These are phyloP conservation scores for Mycena metata DNA, from an alignment of 768 basidiomycete species.

Conservation along the genomic window DNA sequence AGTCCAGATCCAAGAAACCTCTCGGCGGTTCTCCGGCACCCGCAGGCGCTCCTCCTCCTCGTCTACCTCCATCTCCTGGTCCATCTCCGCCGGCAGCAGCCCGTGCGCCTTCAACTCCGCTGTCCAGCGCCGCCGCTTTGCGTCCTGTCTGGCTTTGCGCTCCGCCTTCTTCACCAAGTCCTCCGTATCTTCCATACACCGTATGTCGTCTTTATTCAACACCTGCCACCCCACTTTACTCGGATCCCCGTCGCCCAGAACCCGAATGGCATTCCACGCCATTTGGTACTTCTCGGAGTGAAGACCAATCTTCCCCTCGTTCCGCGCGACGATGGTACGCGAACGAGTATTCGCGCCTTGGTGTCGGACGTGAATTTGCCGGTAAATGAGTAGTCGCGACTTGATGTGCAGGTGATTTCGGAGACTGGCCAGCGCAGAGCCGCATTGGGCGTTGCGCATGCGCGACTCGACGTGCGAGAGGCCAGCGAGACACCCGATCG, in stretches of 20 bases:
- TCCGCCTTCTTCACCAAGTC: background rate
- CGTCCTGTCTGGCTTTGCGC: background rate
- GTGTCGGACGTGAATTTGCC: background rate
- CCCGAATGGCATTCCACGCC: conserved; percentile 14
- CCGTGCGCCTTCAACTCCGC: background rate
- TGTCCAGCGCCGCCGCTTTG: too few relatives aligned
- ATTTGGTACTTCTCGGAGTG: conserved; percentile 22
- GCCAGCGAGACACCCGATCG: background rate
- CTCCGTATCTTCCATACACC: conserved; percentile 3
- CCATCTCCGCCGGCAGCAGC: background rate
- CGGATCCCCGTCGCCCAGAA: too few relatives aligned
- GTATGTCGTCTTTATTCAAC: too few relatives aligned
- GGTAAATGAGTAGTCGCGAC: conserved; percentile 1
- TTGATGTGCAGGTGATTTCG: conserved; percentile 28
- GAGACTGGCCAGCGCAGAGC: conserved; percentile 9
- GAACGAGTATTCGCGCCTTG: conserved; percentile 26
- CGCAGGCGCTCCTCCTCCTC: background rate
- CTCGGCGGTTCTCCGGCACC: background rate
- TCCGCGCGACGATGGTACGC: conserved; percentile 12
- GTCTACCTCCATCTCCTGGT: background rate
- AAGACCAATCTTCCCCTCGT: conserved; percentile 25
- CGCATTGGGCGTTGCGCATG: conserved; percentile 26
- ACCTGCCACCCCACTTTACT: too few relatives aligned
- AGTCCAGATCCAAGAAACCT: conserved; percentile 20
- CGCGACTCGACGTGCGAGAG: conserved; percentile 3